Percentiles rank a stretch among this genome's conserved stretches.
These are phyloP conservation scores for Oryza nivara DNA, from an alignment of 176 grass and related monocot species.

Conservation along the genomic window DNA sequence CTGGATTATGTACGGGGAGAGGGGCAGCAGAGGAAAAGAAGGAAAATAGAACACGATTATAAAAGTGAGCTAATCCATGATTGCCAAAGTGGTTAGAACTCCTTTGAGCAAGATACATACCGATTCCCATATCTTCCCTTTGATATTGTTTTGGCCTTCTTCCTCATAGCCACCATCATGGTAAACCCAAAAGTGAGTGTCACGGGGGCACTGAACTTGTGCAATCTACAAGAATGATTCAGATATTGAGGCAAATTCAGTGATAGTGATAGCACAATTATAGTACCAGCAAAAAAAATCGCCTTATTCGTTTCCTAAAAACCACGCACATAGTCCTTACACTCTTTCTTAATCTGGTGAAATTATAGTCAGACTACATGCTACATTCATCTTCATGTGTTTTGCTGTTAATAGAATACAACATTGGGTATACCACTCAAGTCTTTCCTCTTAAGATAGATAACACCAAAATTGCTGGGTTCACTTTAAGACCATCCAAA, in stretches of 20 bases:
- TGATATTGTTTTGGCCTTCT: slow-evolving; percentile 99
- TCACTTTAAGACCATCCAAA: background rate
- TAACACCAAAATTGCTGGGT: background rate
- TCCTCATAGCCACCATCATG: slow-evolving; percentile 92
- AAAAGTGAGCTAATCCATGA: no score
- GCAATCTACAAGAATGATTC: slow-evolving; percentile 56
- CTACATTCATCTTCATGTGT: background rate
- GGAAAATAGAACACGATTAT: no score
- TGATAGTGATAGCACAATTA: background rate
- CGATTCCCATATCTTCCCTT: slow-evolving; percentile 86
- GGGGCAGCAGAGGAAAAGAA: no score
- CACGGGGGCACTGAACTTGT: slow-evolving; percentile 89
- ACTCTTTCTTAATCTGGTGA: slow-evolving; percentile 14
- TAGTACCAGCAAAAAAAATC: background rate
- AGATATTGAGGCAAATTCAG: background rate
- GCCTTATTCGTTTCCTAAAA: background rate
- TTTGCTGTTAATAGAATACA: background rate
- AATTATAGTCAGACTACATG: slow-evolving; percentile 14
- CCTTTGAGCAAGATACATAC: slow-evolving; percentile 53
- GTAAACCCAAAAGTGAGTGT: slow-evolving; percentile 99
- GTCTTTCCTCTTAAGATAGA: background rate
- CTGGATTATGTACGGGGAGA: no score
- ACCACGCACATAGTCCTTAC: background rate
- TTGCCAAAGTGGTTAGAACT: slow-evolving; percentile 2
- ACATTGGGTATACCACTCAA: background rate